Conservation (phyloP, 805 yeast genomes). For the Wickerhamomyces alni region DNA sequence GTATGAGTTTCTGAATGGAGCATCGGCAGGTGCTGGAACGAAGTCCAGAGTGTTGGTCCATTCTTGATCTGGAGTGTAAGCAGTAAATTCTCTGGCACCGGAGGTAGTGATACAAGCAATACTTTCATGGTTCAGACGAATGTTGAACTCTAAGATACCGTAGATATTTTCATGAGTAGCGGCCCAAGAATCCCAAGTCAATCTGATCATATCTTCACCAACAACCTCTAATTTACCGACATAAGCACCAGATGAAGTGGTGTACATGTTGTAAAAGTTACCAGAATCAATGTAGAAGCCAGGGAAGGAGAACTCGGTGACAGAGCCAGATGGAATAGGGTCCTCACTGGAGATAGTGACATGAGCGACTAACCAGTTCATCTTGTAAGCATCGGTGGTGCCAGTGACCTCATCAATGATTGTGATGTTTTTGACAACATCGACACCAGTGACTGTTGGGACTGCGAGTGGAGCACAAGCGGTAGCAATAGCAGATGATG, state of each 20-base stretch:
- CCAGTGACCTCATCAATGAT: slow-evolving; percentile 2
- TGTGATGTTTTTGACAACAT: background rate
- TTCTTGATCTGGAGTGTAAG: slow-evolving; percentile 2
- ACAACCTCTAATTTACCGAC: background rate
- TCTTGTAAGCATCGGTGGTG: background rate
- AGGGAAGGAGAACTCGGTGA: slow-evolving; percentile 4
- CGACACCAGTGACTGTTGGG: too few relatives aligned
- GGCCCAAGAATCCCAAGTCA: slow-evolving; percentile 3
- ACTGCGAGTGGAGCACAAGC: background rate
- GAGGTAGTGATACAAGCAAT: background rate
- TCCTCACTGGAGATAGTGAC: slow-evolving; percentile 1
- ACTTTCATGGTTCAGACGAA: slow-evolving; percentile 1
- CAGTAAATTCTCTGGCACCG: slow-evolving; percentile 1
- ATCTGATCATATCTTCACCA: background rate
- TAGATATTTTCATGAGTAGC: slow-evolving; percentile 4
- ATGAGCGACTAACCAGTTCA: slow-evolving; percentile 4
- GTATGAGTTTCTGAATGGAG: slow-evolving; percentile 4
- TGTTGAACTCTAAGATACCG: slow-evolving; percentile 3
- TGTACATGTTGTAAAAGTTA: background rate
- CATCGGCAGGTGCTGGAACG: slow-evolving; percentile 3
- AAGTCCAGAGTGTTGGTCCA: slow-evolving; percentile 1
- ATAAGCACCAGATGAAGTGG: background rate
- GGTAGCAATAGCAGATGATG: slow-evolving; percentile 31
- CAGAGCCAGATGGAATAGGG: slow-evolving; percentile 4
- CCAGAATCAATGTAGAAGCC: slow-evolving; percentile 1